Evolutionary conservation across 1,139 yeast species (phyloP), one percentile per base, ranked within the genome.

Genomic region (Taphrina communis): DNA sequence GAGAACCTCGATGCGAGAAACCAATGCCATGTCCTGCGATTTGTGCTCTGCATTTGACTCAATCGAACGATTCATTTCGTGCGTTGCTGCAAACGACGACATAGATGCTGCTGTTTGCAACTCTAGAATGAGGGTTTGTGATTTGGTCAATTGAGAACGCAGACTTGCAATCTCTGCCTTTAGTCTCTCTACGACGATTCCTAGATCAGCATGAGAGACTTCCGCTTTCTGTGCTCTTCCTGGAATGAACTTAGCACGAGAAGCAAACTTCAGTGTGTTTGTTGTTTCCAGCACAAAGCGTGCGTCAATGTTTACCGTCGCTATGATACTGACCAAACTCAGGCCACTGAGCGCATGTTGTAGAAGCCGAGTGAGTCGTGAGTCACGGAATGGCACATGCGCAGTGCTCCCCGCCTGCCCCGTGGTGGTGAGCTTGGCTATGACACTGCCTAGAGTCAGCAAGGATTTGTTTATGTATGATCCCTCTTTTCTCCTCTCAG

Each of bases 271-370:
- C 46, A 94, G 81, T 0, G 98, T 92, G 75, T 91, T 91, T 60
- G 88, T 82, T 0, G 98, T 91, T 76, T 93, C 98, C 0, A 90
- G 83, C 17, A 84, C 80, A 1, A 88, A 83, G 57, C 79, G 82
- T 71, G 89, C 80, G 74, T 88, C 89, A n/a, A 71, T 58, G 60
- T 84, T 86, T 31, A 93, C 86, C 0, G 98, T 93, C 77, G 98
- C 94, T 44, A 93, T 82, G 12, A 94, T 88, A 72, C 90, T 86
- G n/a, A 93, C 91, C 61, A 92, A 82, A 2, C 97, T 88, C 42
- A 88, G 84, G 0, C 98, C 98, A 39, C 95, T 88, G 53, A 93
- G 82, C 0, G 97, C 96, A 0, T 97, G 97, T 77, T 94, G 97
- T 69, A 93, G 79, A 52, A 93, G 79, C 70, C 98, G 81, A 0